Evolutionary conservation across 1,139 yeast species (phyloP).

Genomic region (Pichia sp.): DNA sequence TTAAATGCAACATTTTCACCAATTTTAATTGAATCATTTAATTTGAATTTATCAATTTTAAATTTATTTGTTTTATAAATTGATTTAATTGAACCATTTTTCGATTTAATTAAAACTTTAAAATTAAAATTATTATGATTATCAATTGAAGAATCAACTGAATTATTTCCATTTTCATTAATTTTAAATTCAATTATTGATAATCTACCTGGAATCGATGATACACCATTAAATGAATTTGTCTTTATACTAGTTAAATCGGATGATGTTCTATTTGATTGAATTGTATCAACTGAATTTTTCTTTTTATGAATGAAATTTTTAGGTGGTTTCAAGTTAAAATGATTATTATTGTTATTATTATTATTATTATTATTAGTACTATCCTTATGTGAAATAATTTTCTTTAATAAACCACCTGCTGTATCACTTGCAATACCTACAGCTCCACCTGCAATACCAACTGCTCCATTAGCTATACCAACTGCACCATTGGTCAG

Average conservation of each 20-base stretch:
- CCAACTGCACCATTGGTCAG: conserved; percentile 25
- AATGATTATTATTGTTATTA: neutral
- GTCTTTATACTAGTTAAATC: conserved; percentile 17
- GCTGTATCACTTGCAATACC: conserved; percentile 17
- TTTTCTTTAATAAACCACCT: conserved; percentile 13
- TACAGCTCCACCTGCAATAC: conserved; percentile 12
- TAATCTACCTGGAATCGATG: conserved; percentile 47
- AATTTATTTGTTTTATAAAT: conserved; percentile 57
- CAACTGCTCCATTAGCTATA: conserved; percentile 22
- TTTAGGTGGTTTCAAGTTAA: conserved; percentile 6
- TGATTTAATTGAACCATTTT: conserved; percentile 44
- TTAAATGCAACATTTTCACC: conserved; percentile 64
- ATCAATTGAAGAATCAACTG: neutral
- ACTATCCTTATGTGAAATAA: neutral
- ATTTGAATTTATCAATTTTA: conserved; percentile 36
- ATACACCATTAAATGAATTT: conserved; percentile 33
- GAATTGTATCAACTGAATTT: neutral
- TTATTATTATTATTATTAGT: neutral
- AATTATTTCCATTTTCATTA: too few species aligned
- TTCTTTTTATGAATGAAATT: conserved; percentile 1
- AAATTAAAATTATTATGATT: conserved; percentile 41
- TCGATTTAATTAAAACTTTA: conserved; percentile 44
- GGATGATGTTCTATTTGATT: conserved; percentile 23
- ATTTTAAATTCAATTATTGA: conserved; percentile 28
- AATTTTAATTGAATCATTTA: conserved; percentile 44